Conservation (phyloP, 148 eudicot species). For the Fagopyrum esculentum region DNA sequence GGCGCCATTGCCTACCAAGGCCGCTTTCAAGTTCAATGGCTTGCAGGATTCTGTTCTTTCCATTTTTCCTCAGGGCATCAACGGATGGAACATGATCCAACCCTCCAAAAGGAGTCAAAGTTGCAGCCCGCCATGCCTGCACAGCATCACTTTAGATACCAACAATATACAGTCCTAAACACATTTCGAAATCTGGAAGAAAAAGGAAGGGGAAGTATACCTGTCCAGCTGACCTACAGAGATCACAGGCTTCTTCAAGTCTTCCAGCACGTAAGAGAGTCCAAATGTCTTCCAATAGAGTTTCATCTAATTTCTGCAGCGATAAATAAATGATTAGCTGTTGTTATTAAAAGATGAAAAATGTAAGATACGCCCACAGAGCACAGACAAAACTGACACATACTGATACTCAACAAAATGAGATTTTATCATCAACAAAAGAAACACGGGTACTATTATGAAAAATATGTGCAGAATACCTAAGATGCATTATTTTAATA, state of each 20-base stretch:
- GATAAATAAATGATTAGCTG: background rate
- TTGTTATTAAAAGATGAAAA: background rate
- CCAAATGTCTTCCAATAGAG: constrained; percentile 95
- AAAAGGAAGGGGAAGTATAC: constrained; percentile 26
- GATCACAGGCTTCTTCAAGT: constrained; percentile 85
- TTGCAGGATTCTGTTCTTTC: constrained; percentile 77
- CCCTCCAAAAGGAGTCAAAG: constrained; percentile 77
- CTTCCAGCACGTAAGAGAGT: constrained; percentile 82
- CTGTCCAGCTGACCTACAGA: constrained; percentile 98
- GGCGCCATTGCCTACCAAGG: constrained; percentile 73
- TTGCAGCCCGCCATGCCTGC: constrained; percentile 96
- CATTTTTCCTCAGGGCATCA: constrained; percentile 68
- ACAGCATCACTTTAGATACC: constrained; percentile 20
- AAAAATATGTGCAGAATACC: background rate
- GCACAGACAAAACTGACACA: background rate
- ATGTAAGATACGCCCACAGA: background rate
- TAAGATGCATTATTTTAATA: background rate
- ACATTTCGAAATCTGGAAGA: background rate
- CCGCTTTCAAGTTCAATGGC: constrained; percentile 93
- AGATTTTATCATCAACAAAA: background rate
- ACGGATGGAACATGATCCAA: constrained; percentile 60
- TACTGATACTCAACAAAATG: background rate
- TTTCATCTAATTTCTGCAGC: constrained; percentile 88
- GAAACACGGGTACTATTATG: background rate
- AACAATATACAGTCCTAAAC: background rate